Percentiles rank a stretch among this genome's conserved stretches.
These are phyloP conservation scores for Podaxis mareebaensis DNA, from an alignment of 768 basidiomycete genomes.

Conservation along the genomic window DNA sequence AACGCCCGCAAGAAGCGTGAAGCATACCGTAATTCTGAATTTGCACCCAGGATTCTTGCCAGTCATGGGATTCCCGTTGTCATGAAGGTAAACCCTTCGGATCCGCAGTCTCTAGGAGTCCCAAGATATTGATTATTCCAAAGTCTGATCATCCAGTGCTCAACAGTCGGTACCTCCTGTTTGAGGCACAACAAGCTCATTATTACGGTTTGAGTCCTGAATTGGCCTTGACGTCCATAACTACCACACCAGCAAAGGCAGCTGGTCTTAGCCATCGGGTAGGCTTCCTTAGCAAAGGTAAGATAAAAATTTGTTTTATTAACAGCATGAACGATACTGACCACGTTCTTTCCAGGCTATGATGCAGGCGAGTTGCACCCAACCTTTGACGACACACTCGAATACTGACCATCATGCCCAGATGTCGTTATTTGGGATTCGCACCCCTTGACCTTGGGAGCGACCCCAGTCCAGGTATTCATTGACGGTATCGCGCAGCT, in stretches of 20 bases:
- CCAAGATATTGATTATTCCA: not conserved
- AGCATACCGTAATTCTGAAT: constrained; percentile 69
- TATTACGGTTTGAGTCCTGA: constrained; percentile 62
- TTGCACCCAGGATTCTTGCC: constrained; percentile 69
- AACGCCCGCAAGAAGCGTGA: constrained; percentile 55
- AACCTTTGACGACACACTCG: constrained; percentile 2
- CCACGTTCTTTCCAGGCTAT: constrained; percentile 44
- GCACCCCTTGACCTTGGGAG: constrained; percentile 76
- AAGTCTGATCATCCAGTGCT: constrained; percentile 59
- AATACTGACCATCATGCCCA: constrained; percentile 18
- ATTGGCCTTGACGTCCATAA: constrained; percentile 62
- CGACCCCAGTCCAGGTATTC: constrained; percentile 79
- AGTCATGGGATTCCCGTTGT: constrained; percentile 66
- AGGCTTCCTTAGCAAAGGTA: constrained; percentile 59
- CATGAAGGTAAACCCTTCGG: constrained; percentile 59
- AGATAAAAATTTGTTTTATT: not conserved
- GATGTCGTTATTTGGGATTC: constrained; percentile 68
- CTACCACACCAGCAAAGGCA: constrained; percentile 60
- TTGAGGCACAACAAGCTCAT: constrained; percentile 71
- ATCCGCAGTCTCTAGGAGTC: no score
- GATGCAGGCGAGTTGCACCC: constrained; percentile 50
- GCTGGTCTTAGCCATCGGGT: constrained; percentile 71
- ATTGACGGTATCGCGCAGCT: constrained; percentile 82
- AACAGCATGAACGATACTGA: not conserved
- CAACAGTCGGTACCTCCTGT: constrained; percentile 65